A percentile compares a stretch with the other conserved stretches of the same genome.
Evolutionary conservation across 2,329 filamentous ascomycete genomes (phyloP).

Genomic region (Fusarium transvaalense): DNA sequence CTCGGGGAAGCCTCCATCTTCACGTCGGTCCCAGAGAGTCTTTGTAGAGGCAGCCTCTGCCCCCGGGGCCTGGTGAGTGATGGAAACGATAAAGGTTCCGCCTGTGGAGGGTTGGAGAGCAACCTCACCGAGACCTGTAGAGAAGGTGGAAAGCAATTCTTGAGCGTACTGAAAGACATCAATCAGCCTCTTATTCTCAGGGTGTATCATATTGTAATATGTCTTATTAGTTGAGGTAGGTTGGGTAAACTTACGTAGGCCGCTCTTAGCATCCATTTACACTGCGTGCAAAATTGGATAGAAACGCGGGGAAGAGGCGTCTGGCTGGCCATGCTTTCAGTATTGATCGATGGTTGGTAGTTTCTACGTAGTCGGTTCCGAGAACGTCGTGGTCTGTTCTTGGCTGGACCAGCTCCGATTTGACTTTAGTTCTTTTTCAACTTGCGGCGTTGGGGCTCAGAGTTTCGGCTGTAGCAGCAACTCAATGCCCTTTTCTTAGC

Average conservation of each 20-base stretch:
- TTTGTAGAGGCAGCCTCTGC: conserved; percentile 53
- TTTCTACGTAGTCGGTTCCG: conserved; percentile 16
- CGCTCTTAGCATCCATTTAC: conserved; percentile 89
- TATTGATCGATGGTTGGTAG: neutral
- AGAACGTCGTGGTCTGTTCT: conserved; percentile 30
- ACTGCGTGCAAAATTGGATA: conserved; percentile 95
- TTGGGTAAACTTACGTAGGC: conserved; percentile 75
- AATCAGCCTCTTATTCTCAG: neutral
- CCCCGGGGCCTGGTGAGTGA: conserved; percentile 58
- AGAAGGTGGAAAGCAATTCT: conserved; percentile 95
- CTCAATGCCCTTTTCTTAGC: conserved; percentile 1
- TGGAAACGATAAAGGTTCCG: conserved; percentile 82
- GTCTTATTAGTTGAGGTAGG: neutral
- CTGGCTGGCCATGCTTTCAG: conserved; percentile 24
- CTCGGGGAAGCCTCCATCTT: conserved; percentile 91
- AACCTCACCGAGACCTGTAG: conserved; percentile 84
- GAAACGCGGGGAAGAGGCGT: conserved; percentile 73
- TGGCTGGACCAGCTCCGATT: conserved; percentile 8
- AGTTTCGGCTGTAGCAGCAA: conserved; percentile 15
- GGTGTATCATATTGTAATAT: neutral
- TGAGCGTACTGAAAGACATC: conserved; percentile 78
- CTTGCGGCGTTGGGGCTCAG: conserved; percentile 14
- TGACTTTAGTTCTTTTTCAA: conserved; percentile 13
- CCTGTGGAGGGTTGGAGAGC: conserved; percentile 87
- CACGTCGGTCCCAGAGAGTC: conserved; percentile 88